Conservation (phyloP, 164 flowering plant genomes). For the Vitis amurensis region DNA sequence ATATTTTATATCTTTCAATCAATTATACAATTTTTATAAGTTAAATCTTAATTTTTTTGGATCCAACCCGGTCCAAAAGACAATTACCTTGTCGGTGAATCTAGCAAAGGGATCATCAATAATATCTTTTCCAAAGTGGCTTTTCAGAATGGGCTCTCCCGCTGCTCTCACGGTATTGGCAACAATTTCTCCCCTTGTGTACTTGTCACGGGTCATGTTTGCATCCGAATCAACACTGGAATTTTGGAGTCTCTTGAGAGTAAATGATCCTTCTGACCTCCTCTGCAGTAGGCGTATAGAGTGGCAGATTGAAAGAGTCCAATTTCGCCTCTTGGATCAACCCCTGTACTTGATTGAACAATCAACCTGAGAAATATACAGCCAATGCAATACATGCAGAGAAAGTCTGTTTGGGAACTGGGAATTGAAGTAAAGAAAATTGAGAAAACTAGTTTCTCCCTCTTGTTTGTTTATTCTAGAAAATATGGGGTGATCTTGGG, state of each 20-base stretch:
- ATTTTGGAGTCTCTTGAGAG: background rate
- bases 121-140: constrained; percentile 13
- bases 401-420: too few relatives aligned
- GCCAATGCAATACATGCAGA: too few relatives aligned
- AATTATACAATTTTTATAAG: too few relatives aligned
- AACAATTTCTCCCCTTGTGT: background rate
- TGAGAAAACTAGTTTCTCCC: too few relatives aligned
- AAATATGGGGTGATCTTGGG: too few relatives aligned
- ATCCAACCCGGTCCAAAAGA: too few relatives aligned
- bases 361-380: too few relatives aligned
- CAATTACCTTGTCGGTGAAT: background rate
- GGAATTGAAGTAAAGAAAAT: too few relatives aligned
- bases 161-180: constrained; percentile 1
- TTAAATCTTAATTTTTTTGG: too few relatives aligned
- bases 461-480: too few relatives aligned
- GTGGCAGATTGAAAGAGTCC: constrained; percentile 14
- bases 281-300: constrained; percentile 6
- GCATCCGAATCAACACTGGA: constrained; percentile 4
- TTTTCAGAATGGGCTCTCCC: constrained; percentile 9
- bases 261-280: constrained; percentile 23
- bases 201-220: background rate
- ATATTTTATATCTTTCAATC: too few relatives aligned
- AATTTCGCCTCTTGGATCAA: constrained; percentile 11
- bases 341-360: background rate
- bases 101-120: constrained; percentile 16